phyloP scores from a whole-genome alignment of 2,329 filamentous ascomycete species.

The Aulographum hederae region DNA sequence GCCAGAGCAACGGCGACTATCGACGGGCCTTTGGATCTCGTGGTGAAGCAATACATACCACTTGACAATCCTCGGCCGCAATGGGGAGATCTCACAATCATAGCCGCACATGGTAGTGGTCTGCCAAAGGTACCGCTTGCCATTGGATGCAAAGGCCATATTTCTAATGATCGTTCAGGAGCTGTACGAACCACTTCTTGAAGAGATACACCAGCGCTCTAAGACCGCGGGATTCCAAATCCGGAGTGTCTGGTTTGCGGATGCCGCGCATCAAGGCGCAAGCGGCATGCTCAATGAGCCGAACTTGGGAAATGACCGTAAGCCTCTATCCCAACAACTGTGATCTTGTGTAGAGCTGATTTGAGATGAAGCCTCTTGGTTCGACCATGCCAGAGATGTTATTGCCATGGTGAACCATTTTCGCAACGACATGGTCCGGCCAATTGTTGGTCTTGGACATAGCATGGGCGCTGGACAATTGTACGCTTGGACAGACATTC shows the following conservation, averaged over 20 bases:
- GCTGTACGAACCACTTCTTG: conserved; percentile 83
- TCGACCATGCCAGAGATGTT: conserved; percentile 70
- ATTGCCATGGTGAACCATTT: conserved; percentile 74
- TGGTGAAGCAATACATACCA: conserved; percentile 79
- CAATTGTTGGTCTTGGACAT: conserved; percentile 71
- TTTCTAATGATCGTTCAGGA: conserved; percentile 35
- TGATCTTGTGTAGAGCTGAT: no score
- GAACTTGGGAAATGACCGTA: conserved; percentile 68
- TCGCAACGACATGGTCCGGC: conserved; percentile 59
- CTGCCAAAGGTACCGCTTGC: conserved; percentile 67
- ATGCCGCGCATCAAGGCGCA: conserved; percentile 69
- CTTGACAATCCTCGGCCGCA: conserved; percentile 47
- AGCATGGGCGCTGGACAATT: conserved; percentile 71
- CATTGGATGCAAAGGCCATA: not conserved
- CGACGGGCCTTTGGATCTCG: conserved; percentile 54
- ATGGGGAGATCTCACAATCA: conserved; percentile 65
- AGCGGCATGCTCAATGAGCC: conserved; percentile 63
- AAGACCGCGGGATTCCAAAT: conserved; percentile 47
- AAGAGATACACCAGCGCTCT: conserved; percentile 50
- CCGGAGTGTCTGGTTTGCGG: conserved; percentile 74
- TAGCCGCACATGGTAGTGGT: conserved; percentile 77
- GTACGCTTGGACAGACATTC: no score
- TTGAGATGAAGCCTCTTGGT: conserved; percentile 71
- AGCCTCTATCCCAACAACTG: no score
- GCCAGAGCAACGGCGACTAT: conserved; percentile 54